Base-by-base conservation (phyloP, 2,329 filamentous ascomycete genomes). In the Diaporthe citrichinensis region DNA sequence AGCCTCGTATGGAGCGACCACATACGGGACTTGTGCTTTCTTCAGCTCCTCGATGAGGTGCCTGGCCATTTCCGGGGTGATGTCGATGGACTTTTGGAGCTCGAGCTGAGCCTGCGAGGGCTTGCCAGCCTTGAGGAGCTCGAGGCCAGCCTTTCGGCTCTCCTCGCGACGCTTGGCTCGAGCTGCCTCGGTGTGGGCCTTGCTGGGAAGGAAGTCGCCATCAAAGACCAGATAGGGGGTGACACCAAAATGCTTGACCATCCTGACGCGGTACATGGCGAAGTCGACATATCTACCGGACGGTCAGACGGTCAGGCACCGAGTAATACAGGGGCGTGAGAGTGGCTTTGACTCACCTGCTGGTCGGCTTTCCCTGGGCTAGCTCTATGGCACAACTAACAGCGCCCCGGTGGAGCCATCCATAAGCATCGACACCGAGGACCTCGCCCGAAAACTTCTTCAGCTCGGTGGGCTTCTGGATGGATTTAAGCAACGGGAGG, bases 181-280 rank as follows among this genome's bases (percentile, higher is more conserved):
- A 20, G 94, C 93, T 44, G 90, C 89, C 83, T 99, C 97, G 0
- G 96, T 98, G 39, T 89, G 91, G 23, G 95, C 93, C 84, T 99
- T 99, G 88, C 96, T 98, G 44, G 97, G 97, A 34, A 99, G 89
- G 82, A 94, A 95, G 82, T 98, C 97, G 77, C 97, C 97, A 85
- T 99, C 97, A 83, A 99, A 99, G 49, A 99, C 94, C 73, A 99
- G 86, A 83, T 97, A 99, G 0, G 97, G 97, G n/a, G 90, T 98
- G 55, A 98, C 91, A 34, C 96, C 96, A 82, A 97, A 98, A 84
- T 98, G 94, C 77, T 95, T 91, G 75, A 98, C 91, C 97, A 99
- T 98, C 76, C 93, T 93, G 71, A 99, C 95, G 76, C 96, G 94
- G 81, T 94, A 91, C 90, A 99, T 93, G 72, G 94, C 94, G 80